phyloP scores from a whole-genome alignment of 2,329 filamentous ascomycete genomes.

The Paradendryphiella salina region DNA sequence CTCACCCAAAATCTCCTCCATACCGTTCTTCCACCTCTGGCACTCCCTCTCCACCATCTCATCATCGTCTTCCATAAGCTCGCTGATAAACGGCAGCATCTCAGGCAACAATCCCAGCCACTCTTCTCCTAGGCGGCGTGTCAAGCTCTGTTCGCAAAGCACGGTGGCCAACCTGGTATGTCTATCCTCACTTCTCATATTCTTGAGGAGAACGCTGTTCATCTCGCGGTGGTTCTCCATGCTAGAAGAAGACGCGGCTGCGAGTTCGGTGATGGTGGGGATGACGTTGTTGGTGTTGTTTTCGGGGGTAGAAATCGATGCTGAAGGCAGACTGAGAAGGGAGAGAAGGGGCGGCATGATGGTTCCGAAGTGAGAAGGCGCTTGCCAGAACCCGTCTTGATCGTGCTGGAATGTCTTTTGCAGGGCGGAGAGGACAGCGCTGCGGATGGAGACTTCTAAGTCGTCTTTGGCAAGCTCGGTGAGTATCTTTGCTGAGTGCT shows the following conservation, averaged over 20 bases:
- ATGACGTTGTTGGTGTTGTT: constrained; percentile 60
- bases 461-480: constrained; percentile 44
- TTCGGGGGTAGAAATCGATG: constrained; percentile 15
- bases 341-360: constrained; percentile 70
- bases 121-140: constrained; percentile 82
- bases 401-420: constrained; percentile 81
- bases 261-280: constrained; percentile 77
- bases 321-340: constrained; percentile 54
- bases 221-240: constrained; percentile 89
- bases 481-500: constrained; percentile 70
- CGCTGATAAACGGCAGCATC: constrained; percentile 95
- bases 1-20: constrained; percentile 88
- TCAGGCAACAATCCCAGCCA: constrained; percentile 90
- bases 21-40: constrained; percentile 83
- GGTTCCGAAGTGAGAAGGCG: constrained; percentile 78
- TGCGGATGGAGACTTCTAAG: constrained; percentile 64
- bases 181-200: constrained; percentile 72
- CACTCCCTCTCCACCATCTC: constrained; percentile 90
- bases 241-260: constrained; percentile 75
- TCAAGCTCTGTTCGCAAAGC: constrained; percentile 77
- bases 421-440: constrained; percentile 70
- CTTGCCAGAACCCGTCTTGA: constrained; percentile 95
- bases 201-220: constrained; percentile 75
- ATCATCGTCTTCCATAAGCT: constrained; percentile 94
- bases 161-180: constrained; percentile 79